Conservation (phyloP, 2,329 filamentous ascomycete genomes). For the Fusarium drepaniforme region DNA sequence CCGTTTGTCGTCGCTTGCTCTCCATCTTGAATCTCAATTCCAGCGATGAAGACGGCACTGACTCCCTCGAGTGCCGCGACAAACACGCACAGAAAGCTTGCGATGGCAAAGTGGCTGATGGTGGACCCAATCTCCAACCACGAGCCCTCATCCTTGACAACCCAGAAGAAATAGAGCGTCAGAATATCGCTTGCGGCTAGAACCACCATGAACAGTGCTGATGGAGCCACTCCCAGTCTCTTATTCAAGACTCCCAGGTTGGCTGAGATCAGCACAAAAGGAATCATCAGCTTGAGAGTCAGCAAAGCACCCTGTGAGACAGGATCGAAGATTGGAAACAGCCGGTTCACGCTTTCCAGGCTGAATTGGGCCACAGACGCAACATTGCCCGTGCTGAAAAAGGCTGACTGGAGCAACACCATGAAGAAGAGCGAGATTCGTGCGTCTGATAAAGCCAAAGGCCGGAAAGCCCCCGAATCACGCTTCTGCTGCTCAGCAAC, state of each 20-base stretch:
- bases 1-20: slow-evolving; percentile 8
- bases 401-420: slow-evolving; percentile 92
- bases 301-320: slow-evolving; percentile 91
- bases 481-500: slow-evolving; percentile 20
- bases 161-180: slow-evolving; percentile 97
- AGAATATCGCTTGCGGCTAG: slow-evolving; percentile 93
- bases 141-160: slow-evolving; percentile 94
- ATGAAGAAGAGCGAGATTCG: slow-evolving; percentile 96
- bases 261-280: slow-evolving; percentile 91
- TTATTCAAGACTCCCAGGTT: slow-evolving; percentile 95
- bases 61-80: slow-evolving; percentile 89
- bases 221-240: slow-evolving; percentile 84
- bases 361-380: slow-evolving; percentile 95
- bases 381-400: slow-evolving; percentile 97
- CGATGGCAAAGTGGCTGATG: slow-evolving; percentile 95
- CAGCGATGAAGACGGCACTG: slow-evolving; percentile 84
- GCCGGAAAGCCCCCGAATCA: slow-evolving; percentile 60
- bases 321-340: slow-evolving; percentile 93
- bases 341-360: slow-evolving; percentile 86
- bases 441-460: slow-evolving; percentile 83
- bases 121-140: slow-evolving; percentile 98
- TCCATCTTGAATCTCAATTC: slow-evolving; percentile 73
- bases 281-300: slow-evolving; percentile 90
- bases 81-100: slow-evolving; percentile 89
- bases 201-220: slow-evolving; percentile 92